Conservation (phyloP, 164 flowering plant genomes). For the Houttuynia cordata region DNA sequence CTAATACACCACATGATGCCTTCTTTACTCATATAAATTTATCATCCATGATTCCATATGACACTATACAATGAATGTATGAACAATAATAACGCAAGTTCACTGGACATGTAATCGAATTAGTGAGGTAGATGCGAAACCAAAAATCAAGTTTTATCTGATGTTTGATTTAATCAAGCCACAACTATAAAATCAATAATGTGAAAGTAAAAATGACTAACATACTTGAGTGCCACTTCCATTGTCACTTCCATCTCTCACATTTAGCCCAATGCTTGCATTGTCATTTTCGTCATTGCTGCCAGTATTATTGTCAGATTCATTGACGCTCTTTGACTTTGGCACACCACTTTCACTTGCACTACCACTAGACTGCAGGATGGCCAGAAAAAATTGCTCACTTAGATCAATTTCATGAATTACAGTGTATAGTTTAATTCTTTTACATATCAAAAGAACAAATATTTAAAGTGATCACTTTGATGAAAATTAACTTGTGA, state of each 20-base stretch:
- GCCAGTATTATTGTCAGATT: constrained; percentile 32
- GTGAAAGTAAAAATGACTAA: neutral
- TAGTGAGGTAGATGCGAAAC: too few species aligned
- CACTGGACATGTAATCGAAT: too few species aligned
- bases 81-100: too few species aligned
- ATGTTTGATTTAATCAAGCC: neutral
- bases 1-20: too few species aligned
- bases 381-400: neutral
- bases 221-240: constrained; percentile 60
- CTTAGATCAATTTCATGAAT: too few species aligned
- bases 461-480: neutral
- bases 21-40: too few species aligned
- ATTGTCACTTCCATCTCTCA: constrained; percentile 47
- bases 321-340: constrained; percentile 26
- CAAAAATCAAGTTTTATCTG: neutral
- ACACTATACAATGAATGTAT: too few species aligned
- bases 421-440: neutral
- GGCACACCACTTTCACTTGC: constrained; percentile 57
- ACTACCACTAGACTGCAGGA: constrained; percentile 59
- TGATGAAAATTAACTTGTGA: too few species aligned
- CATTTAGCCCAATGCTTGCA: constrained; percentile 27
- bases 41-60: too few species aligned
- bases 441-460: too few species aligned
- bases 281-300: constrained; percentile 40
- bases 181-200: neutral